These are phyloP conservation scores for Trichoderma erinaceum DNA, from an alignment of 495 filamentous ascomycete species.

Conservation along the genomic window DNA sequence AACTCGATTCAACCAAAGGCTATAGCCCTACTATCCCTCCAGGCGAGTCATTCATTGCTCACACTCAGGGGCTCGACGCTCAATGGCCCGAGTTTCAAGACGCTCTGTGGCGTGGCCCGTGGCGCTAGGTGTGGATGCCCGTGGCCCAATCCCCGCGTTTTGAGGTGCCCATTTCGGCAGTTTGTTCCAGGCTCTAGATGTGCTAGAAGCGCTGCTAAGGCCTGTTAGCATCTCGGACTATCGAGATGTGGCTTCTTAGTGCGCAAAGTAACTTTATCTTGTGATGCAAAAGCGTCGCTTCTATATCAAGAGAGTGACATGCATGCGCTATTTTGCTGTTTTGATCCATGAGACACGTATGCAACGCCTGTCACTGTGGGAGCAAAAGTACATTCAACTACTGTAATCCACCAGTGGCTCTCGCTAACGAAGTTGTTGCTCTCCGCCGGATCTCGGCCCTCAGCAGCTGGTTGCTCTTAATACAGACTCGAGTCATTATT, in stretches of 20 bases:
- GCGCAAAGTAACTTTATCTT: neutral
- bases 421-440: no score
- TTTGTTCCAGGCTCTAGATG: neutral
- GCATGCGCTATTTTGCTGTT: no score
- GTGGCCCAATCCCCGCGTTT: slow-evolving; percentile 10
- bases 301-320: no score
- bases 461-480: no score
- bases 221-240: neutral
- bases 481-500: no score
- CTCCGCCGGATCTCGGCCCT: no score
- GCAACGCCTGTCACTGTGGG: no score
- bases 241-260: neutral
- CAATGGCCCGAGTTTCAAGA: neutral
- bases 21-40: neutral
- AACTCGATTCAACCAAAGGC: no score
- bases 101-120: neutral
- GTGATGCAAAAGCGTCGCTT: no score
- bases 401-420: no score
- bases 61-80: neutral
- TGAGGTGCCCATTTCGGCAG: neutral
- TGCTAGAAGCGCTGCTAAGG: neutral
- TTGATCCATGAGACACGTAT: no score
- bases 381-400: no score
- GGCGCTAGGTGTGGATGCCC: neutral
- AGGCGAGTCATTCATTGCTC: neutral